These are phyloP conservation scores for Pulveroboletus sp. DNA, from an alignment of 768 basidiomycete species.

Conservation along the genomic window DNA sequence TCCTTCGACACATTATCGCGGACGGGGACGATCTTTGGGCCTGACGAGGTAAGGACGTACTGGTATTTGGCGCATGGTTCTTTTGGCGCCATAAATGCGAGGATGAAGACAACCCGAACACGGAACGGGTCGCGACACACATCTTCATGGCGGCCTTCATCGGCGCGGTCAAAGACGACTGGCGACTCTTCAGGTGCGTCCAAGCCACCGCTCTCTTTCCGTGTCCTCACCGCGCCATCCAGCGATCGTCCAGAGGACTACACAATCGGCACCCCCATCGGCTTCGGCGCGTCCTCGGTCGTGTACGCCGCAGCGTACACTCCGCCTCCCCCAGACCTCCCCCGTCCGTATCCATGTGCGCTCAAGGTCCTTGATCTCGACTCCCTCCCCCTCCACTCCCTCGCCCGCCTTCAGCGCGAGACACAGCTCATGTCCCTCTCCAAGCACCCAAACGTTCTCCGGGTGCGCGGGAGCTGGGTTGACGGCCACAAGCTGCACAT, in stretches of 20 bases:
- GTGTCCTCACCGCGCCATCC: constrained; percentile 4
- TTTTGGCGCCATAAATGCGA: constrained; percentile 56
- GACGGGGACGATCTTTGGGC: constrained; percentile 69
- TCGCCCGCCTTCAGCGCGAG: constrained; percentile 76
- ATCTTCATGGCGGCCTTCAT: constrained; percentile 45
- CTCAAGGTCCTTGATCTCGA: constrained; percentile 91
- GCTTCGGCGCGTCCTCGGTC: constrained; percentile 88
- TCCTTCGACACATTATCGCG: constrained; percentile 64
- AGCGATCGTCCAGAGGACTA: constrained; percentile 75
- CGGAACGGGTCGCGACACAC: constrained; percentile 15
- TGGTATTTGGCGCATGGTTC: constrained; percentile 67
- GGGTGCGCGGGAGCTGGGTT: constrained; percentile 88
- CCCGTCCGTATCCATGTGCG: constrained; percentile 56
- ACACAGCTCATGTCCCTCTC: constrained; percentile 89
- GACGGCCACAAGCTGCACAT: constrained; percentile 81
- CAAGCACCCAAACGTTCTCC: constrained; percentile 90
- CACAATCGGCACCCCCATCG: constrained; percentile 70
- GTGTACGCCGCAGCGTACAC: constrained; percentile 77
- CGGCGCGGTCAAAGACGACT: constrained; percentile 80
- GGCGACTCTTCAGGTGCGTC: constrained; percentile 73
- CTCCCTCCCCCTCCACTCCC: constrained; percentile 61
- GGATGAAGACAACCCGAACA: constrained; percentile 11
- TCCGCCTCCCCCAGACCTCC: constrained; percentile 35
- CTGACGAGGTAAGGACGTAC: constrained; percentile 64
- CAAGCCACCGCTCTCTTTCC: too few species aligned